Evolutionary conservation across 306 rosid genomes (phyloP), one percentile per base, ranked within the genome.

Genomic region (Dalbergia cochinchinensis): DNA sequence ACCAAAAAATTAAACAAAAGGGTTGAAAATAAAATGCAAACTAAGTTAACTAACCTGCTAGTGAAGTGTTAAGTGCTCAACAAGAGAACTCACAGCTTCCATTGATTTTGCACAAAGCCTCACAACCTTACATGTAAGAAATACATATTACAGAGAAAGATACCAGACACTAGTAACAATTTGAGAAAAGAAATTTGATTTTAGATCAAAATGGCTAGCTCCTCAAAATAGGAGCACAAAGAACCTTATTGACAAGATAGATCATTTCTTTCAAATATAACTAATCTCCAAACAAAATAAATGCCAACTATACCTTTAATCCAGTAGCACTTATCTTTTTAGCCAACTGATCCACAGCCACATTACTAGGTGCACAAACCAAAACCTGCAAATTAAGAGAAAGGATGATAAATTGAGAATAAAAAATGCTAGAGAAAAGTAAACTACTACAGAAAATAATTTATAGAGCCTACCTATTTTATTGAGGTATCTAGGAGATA

Each of bases 81-180:
- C 99, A 19, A 98, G 99, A 73, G 99, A 95, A 79, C 99, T 95
- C 78, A 95, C 99, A 82, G 99, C 99, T 90, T 95, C 99, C 85
- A 98, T 91, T 55, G 98, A 95, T 76, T 95, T 95, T 60, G 99
- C 98, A 64, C 97, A 91, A 63, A 91, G 97, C 87, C 99, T 91
- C 70, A 95, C 99, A 88, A 95, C 99, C 99, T 95, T 78, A 22
- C 81, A 80, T 8, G 39, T 19, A 75, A 65, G 61, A 69, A 78
- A 69, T 3, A 26, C 11, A 13, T 12, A 64, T 80, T 39, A 69
- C 31, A 83, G 19, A 45, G 59, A 45, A 53, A 73, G 33, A 10
- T 22, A 41, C 11, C 45, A 45, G 31, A 63, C 8, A 74, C 14
- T 42, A 44, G 4, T 33, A 51, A 72, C 20, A 8, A 37, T 19